Evolutionary conservation across 768 basidiomycete genomes (phyloP).

Genomic region (Candolleomyces eurysporus): DNA sequence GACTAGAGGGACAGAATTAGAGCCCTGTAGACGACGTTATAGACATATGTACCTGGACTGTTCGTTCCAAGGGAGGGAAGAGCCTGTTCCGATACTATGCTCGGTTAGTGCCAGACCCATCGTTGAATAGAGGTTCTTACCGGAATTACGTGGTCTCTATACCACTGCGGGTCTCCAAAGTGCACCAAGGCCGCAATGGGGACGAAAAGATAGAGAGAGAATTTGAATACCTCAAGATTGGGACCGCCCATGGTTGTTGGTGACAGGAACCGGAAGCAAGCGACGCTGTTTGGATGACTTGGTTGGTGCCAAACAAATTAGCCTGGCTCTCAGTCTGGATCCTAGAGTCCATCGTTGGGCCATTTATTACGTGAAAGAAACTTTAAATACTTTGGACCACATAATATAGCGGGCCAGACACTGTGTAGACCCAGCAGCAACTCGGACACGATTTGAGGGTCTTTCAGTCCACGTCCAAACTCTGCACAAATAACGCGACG

Average conservation of each 20-base stretch:
- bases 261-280: neutral
- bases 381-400: no score
- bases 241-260: slow-evolving; percentile 56
- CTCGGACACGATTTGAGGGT: neutral
- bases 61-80: slow-evolving; percentile 62
- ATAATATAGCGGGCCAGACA: neutral
- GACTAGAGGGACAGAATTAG: slow-evolving; percentile 31
- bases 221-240: slow-evolving; percentile 89
- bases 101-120: neutral
- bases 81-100: slow-evolving; percentile 68
- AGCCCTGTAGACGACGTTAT: neutral
- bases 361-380: no score
- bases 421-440: no score
- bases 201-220: slow-evolving; percentile 81
- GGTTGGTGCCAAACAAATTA: neutral
- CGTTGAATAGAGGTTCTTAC: slow-evolving; percentile 33
- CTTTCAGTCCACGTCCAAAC: neutral
- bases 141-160: slow-evolving; percentile 71
- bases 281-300: neutral
- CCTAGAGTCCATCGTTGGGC: no score
- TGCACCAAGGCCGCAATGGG: slow-evolving; percentile 79
- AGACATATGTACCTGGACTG: slow-evolving; percentile 41
- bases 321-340: no score
- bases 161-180: slow-evolving; percentile 90
- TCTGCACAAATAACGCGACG: slow-evolving; percentile 2